phyloP scores from a whole-genome alignment of 1,284 basidiomycete species.

The Apiotrichum veenhuisii region DNA sequence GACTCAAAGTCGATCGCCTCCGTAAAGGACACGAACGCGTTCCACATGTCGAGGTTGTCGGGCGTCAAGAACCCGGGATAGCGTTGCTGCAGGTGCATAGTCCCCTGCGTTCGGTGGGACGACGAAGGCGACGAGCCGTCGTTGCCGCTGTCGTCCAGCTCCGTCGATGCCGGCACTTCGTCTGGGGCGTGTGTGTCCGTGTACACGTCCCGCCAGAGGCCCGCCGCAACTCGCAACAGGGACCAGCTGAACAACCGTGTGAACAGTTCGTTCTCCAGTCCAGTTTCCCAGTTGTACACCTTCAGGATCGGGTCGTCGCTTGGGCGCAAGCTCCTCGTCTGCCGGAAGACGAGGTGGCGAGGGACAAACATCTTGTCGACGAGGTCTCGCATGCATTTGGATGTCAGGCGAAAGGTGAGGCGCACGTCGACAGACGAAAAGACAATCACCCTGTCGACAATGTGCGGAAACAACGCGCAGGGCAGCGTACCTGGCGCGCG shows the following conservation, averaged over 20 bases:
- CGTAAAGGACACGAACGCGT: background rate
- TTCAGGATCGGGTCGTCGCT: background rate
- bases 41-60: background rate
- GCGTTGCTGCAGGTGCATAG: too few species aligned
- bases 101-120: too few species aligned
- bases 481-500: background rate
- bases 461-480: slow-evolving; percentile 2
- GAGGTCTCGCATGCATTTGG: background rate
- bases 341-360: background rate
- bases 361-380: slow-evolving; percentile 1
- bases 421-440: background rate
- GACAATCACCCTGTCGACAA: slow-evolving; percentile 9
- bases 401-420: slow-evolving; percentile 6
- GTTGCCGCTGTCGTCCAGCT: too few species aligned
- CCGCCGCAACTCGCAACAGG: background rate
- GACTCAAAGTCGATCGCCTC: background rate
- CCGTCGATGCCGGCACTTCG: too few species aligned
- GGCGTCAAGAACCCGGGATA: too few species aligned
- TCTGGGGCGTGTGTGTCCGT: too few species aligned
- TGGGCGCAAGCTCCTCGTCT: background rate
- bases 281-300: background rate
- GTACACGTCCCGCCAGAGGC: too few species aligned
- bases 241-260: background rate
- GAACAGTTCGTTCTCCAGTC: background rate
- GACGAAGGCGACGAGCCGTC: too few species aligned